Evolutionary conservation across 2,329 filamentous ascomycete species (phyloP), one percentile per base, ranked within the genome.

Genomic region (Periconia sp.): DNA sequence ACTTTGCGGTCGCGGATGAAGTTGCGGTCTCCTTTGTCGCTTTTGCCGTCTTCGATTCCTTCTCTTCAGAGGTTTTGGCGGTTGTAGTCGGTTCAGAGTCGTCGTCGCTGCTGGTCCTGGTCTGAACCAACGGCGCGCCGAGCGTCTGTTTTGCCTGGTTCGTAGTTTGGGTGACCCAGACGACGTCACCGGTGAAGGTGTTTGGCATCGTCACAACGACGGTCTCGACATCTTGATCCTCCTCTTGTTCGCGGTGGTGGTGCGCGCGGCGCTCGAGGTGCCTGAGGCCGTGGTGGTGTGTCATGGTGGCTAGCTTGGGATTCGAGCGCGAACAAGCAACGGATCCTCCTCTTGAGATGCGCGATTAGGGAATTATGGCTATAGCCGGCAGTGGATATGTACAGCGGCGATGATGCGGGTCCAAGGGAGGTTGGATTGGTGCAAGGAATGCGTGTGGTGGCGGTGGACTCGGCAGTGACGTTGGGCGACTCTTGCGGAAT

Each of bases 121-220:
- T 48, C 36, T 24, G 47, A 32, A 52, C 46, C 10, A 53, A 55
- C 13, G 60, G 60, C n/a, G 52, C 46, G 5, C 52, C 46, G n/a
- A 61, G 40, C 1, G 50, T 28, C 19, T 13, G 50, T 33, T 53
- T 48, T 17, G 57, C 47, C 11, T 22, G 11, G 11, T 44, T 39
- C 12, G 49, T 36, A 11, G 40, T 23, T 36, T 61, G 45, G 25
- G 65, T 65, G 22, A 65, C 39, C 45, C 51, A 64, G 23, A 56
- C 48, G 16, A 63, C 65, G 2, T 71, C 69, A 18, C 78, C 79
- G 12, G 70, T 65, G 51, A 81, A 83, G 26, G 80, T 82, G 40
- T 76, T 71, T 16, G 72, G 55, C 21, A 76, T 70, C 0, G 80
- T 82, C 32, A 80, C 71, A 60, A 81, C 79, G 29, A 82, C 72